Base-by-base conservation (phyloP, 768 basidiomycete species). In the Coprinopsis cinerea region DNA sequence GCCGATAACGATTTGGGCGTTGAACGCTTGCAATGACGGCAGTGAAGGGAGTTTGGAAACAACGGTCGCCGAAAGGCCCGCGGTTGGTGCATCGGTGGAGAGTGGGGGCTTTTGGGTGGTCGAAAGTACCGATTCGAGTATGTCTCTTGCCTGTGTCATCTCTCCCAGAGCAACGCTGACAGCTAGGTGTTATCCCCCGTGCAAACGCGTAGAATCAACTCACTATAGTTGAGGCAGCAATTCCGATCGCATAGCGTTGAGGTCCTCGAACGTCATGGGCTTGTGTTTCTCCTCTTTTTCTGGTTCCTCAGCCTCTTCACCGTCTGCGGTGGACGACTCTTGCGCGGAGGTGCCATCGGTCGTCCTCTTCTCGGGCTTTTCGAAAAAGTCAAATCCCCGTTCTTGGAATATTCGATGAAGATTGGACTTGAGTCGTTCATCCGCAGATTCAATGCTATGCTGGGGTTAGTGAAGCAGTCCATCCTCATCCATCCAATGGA, bases 371-470 rank as follows among this genome's bases (percentile, higher is more conserved):
- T 49, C 51, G 47, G 57, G 32, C 17, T 55, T 57, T 18, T 90
- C 84, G 58, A 89, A 88, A 57, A 90, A 88, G 57, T 89, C 84
- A 28, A 68, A 44, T 1, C 90, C 89, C 32, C 88, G 79, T 59
- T 92, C 90, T 22, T 67, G 52, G 52, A 90, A 86, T 45, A 92
- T 81, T 47, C 86, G 74, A 35, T 76, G 68, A 24, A 92, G 67
- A 37, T 81, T 83, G 36, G 81, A 72, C 23, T 81, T 82, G n/a
- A 90, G 72, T 44, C 70, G 66, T 45, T 79, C 74, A 13, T 78
- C 71, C 2, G 81, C 70, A 52, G 77, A 76, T 56, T 82, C 77
- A 58, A 74, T 73, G 39, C 81, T 83, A 55, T 49, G 36, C 35
- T 47, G 15, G 26, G 37, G 50, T 54, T 45, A 50, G 46, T 32